phyloP scores from a whole-genome alignment of 352 stramenopile genomes.

The Globisporangium recalcitrans region DNA sequence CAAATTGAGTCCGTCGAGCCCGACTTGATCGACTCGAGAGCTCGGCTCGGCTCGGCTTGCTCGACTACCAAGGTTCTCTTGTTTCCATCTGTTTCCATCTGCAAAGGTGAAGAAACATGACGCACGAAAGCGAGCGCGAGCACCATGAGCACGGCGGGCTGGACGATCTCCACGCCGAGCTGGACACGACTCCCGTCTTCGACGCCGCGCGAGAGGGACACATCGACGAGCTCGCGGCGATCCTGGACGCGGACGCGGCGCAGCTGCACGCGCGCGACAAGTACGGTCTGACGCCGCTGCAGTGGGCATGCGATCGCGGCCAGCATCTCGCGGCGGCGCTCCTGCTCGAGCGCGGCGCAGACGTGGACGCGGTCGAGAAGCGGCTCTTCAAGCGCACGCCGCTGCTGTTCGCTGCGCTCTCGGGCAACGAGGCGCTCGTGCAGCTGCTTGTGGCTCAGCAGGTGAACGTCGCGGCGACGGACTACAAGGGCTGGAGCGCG shows the following conservation, averaged over 20 bases:
- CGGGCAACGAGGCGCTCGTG: conserved; percentile 28
- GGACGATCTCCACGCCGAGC: conserved; percentile 57
- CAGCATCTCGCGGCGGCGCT: conserved; percentile 23
- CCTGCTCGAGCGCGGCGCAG: conserved; percentile 34
- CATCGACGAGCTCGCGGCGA: conserved; percentile 29
- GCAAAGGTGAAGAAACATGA: background rate
- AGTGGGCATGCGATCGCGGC: conserved; percentile 66
- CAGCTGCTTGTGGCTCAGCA: conserved; percentile 29
- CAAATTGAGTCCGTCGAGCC: no score
- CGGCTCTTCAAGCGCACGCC: conserved; percentile 64
- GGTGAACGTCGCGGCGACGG: conserved; percentile 30
- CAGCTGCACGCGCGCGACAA: conserved; percentile 46
- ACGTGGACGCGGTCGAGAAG: conserved; percentile 53
- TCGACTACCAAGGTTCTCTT: no score
- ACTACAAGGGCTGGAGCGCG: conserved; percentile 56
- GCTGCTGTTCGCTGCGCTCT: conserved; percentile 60
- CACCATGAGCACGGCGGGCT: conserved; percentile 36
- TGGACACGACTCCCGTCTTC: conserved; percentile 57
- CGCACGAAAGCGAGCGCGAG: background rate
- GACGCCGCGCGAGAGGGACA: conserved; percentile 49
- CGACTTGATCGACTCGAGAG: no score
- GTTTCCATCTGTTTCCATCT: no score
- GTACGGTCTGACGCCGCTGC: conserved; percentile 63
- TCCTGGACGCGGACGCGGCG: conserved; percentile 25
- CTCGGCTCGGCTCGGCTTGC: no score